Evolutionary conservation across 1,284 basidiomycete genomes (phyloP).

Genomic region (Cutaneotrichosporon sp.): DNA sequence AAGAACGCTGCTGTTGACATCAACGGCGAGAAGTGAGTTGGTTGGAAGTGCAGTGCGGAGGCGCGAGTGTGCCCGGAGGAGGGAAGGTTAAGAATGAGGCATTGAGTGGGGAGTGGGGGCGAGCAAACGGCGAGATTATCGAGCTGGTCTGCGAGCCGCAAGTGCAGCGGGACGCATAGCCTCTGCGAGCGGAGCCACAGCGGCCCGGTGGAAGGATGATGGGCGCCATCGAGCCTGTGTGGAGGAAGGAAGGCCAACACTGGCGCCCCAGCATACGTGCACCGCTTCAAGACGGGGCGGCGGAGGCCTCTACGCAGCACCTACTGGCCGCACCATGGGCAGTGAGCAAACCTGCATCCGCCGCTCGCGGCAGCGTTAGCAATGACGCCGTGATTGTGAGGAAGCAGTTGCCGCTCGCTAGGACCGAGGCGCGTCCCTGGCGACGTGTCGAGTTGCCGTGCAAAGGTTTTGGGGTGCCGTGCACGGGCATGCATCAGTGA

Average conservation of each 20-base stretch:
- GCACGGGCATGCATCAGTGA: conserved; percentile 3
- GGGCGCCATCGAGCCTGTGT: too few species aligned
- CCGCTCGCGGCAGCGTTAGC: background rate
- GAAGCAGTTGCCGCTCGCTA: background rate
- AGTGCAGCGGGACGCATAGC: too few species aligned
- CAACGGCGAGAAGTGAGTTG: conserved; percentile 75
- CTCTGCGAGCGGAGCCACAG: too few species aligned
- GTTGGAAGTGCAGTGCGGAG: background rate
- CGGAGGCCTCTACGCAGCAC: background rate
- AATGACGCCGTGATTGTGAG: background rate
- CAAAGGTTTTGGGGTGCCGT: background rate
- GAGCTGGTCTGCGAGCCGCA: too few species aligned
- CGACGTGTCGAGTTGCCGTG: background rate
- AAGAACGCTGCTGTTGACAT: conserved; percentile 68
- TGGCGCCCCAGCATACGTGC: background rate
- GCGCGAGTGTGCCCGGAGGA: background rate
- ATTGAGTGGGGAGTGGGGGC: too few species aligned
- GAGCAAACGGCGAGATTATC: too few species aligned
- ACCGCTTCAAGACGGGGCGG: background rate
- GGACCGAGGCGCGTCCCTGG: background rate
- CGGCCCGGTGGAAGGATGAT: too few species aligned
- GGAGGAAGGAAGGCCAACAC: too few species aligned
- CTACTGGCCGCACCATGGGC: background rate
- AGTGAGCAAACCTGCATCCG: background rate
- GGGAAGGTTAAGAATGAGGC: too few species aligned